Evolutionary conservation across 106 monocot genomes (phyloP).

Genomic region (Gastrodia elata): DNA sequence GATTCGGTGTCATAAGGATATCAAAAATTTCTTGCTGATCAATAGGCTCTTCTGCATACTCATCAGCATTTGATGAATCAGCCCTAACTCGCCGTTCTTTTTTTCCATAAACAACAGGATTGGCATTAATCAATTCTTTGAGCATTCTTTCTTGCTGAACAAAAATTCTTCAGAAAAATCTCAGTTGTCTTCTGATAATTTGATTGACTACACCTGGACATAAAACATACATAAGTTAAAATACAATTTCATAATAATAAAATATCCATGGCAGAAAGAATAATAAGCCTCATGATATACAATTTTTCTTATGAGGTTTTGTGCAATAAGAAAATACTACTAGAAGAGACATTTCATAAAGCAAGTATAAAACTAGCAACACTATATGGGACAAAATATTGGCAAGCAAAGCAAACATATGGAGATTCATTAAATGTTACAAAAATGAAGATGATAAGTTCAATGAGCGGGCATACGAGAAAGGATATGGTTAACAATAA

Average conservation of each 20-base stretch:
- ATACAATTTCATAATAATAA: neutral
- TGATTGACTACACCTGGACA: neutral
- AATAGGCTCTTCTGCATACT: constrained; percentile 53
- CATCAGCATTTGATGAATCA: constrained; percentile 24
- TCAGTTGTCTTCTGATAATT: neutral
- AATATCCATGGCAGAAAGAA: neutral
- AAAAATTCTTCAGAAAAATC: neutral
- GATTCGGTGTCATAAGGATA: constrained; percentile 34
- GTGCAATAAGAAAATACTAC: no score
- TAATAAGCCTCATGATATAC: neutral
- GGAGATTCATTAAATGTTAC: neutral
- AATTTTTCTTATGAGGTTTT: no score
- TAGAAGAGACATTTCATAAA: no score
- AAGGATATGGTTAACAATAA: no score
- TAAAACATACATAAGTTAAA: neutral
- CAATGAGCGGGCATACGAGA: no score
- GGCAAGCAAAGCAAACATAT: neutral
- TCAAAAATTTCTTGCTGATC: constrained; percentile 80
- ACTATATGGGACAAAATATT: no score
- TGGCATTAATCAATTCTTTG: constrained; percentile 48
- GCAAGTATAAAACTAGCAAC: no score
- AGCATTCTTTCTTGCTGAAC: neutral
- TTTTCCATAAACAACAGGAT: constrained; percentile 53
- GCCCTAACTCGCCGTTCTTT: constrained; percentile 44
- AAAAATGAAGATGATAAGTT: no score